phyloP scores from a whole-genome alignment of 2,329 filamentous ascomycete genomes.

The Curvularia verruculosa region DNA sequence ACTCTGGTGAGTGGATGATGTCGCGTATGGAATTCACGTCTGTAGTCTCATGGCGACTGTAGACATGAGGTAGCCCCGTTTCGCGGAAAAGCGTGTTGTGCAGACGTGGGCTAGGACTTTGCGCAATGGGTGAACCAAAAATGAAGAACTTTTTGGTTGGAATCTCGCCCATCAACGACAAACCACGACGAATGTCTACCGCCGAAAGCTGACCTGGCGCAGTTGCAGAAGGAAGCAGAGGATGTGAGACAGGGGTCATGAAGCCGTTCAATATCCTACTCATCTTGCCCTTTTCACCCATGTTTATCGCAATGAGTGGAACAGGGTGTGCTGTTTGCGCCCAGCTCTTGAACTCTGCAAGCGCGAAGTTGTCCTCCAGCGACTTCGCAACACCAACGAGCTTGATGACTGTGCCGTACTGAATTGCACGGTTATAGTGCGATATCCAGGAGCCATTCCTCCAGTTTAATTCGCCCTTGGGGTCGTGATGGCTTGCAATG shows the following conservation, averaged over 20 bases:
- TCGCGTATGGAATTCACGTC: conserved; percentile 63
- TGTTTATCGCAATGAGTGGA: conserved; percentile 95
- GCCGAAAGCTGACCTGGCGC: conserved; percentile 93
- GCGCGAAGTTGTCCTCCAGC: conserved; percentile 84
- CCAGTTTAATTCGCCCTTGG: conserved; percentile 80
- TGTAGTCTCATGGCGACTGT: conserved; percentile 76
- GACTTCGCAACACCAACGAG: conserved; percentile 80
- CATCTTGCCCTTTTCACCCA: conserved; percentile 85
- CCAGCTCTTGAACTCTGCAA: conserved; percentile 79
- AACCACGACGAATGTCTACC: conserved; percentile 79
- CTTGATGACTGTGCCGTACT: conserved; percentile 93
- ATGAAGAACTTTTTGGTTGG: conserved; percentile 79
- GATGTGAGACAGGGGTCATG: conserved; percentile 93
- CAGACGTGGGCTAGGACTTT: conserved; percentile 83
- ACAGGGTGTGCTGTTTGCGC: conserved; percentile 74
- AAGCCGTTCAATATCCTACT: conserved; percentile 90
- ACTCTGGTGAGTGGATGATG: conserved; percentile 72
- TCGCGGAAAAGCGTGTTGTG: conserved; percentile 84
- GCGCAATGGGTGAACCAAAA: conserved; percentile 82
- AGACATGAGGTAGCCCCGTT: conserved; percentile 83
- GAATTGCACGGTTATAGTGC: conserved; percentile 86
- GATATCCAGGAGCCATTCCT: conserved; percentile 89
- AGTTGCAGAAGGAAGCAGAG: conserved; percentile 86
- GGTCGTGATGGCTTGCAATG: conserved; percentile 96
- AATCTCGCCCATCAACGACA: conserved; percentile 80